phyloP scores from a whole-genome alignment of 208 protist species.

The Tritrichomonas foetus region DNA sequence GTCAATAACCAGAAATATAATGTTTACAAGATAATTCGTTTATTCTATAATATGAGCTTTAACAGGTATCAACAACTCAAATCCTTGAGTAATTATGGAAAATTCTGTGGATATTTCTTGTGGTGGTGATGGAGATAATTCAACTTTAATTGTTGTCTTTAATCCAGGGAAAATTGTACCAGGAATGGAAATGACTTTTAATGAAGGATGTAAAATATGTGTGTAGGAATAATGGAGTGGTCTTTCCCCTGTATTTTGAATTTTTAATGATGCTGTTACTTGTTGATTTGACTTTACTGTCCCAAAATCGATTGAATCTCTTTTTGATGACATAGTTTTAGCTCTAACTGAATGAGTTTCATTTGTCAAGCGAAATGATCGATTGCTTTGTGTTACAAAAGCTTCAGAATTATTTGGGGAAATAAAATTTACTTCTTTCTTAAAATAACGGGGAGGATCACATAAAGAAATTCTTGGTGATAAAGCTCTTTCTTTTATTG shows the following conservation, averaged over 20 bases:
- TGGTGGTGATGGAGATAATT: background rate
- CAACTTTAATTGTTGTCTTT: background rate
- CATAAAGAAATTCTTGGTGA: conserved; percentile 13
- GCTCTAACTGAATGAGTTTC: too few species aligned
- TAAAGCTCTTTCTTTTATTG: too few species aligned
- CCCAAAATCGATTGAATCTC: background rate
- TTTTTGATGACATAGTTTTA: too few species aligned
- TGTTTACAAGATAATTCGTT: too few species aligned
- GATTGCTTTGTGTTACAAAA: too few species aligned
- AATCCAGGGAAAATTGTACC: conserved; percentile 4
- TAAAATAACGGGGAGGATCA: background rate
- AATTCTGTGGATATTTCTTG: background rate
- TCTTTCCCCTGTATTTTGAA: background rate
- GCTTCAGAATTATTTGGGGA: background rate
- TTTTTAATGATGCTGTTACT: background rate
- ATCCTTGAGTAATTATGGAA: background rate
- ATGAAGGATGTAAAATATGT: background rate
- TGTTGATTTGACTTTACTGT: background rate
- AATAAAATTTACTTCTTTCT: background rate
- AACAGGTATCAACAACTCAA: background rate
- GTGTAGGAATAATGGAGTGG: background rate
- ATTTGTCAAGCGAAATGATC: too few species aligned
- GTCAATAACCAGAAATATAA: too few species aligned
- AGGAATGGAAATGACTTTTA: background rate
- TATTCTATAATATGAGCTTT: background rate